Evolutionary conservation across 2,329 filamentous ascomycete species (phyloP), one percentile per base, ranked within the genome.

Genomic region (Diaporthe citriasiana): DNA sequence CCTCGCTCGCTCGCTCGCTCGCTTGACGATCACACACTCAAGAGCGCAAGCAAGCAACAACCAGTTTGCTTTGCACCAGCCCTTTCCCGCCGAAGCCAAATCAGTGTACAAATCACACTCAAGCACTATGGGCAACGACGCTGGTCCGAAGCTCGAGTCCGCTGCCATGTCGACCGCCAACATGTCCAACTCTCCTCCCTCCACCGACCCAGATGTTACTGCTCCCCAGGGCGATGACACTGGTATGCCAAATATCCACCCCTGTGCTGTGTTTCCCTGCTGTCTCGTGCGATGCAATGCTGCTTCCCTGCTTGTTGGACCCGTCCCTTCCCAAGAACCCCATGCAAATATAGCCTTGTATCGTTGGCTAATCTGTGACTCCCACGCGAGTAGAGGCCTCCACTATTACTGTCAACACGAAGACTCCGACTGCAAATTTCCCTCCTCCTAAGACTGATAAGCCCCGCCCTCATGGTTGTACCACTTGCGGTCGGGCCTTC

Each of bases 361-460:
- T 47, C 4, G 30, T 47, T 19, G 47, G 68, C 72, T 66, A 71
- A 57, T 50, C 33, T 56, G 68, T 70, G 57, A 74, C 33, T 35
- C 7, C 50, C 66, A 60, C 73, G n/a, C 33, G 30, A 73, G 25
- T 68, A 73, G 70, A 74, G 87, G 87, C 84, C 72, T 86, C 87
- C 35, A 86, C 87, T 50, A 88, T 88, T 69, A 88, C 87, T 65
- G 87, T 88, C 76, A 89, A 87, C 77, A 87, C 87, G 70, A 83
- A 83, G 74, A 74, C 79, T 8, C 80, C 80, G 3, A 74, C 80
- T 45, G 79, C 82, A 78, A 83, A 82, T 76, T 93, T 94, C 77
- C 94, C 94, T 78, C 93, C 94, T 53, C 93, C 96, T 66, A 99
- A 98, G 87, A 98, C 95, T 76, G 97, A 99, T 85, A 99, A 98